Evolutionary conservation across 164 flowering plant genomes (phyloP).

Genomic region (grape (Vitis vinifera)): DNA sequence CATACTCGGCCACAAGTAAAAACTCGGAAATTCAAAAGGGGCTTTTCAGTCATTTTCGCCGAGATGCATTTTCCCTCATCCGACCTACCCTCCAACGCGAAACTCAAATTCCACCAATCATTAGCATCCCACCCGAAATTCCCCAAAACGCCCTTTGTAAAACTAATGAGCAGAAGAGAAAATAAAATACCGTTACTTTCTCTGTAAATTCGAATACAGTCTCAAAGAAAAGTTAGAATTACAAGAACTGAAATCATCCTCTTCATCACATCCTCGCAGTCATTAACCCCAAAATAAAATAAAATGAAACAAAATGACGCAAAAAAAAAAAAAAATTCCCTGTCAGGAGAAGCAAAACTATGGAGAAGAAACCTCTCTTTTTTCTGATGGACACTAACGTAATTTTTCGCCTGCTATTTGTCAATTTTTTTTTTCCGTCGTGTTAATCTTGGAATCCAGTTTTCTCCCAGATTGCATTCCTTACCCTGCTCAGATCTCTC

Average conservation of each 20-base stretch:
- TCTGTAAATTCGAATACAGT: constrained; percentile 9
- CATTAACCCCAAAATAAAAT: not conserved
- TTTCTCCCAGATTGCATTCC: constrained; percentile 73
- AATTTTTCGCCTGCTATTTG: not conserved
- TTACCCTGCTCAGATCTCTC: constrained; percentile 60
- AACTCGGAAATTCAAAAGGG: too few relatives aligned
- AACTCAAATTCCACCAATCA: constrained; percentile 20
- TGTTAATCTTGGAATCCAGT: constrained; percentile 54
- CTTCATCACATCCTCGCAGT: not conserved
- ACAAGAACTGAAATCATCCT: constrained; percentile 6
- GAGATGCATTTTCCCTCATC: not conserved
- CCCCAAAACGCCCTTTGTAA: too few relatives aligned
- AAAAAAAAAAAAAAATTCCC: not conserved
- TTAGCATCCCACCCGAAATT: not conserved
- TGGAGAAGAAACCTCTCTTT: not conserved
- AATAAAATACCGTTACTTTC: not conserved
- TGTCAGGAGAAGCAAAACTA: not conserved
- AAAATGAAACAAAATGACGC: not conserved
- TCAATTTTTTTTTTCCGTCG: not conserved
- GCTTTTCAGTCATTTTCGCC: not conserved
- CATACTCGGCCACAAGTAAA: too few relatives aligned
- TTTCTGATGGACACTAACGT: too few relatives aligned
- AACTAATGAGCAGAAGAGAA: not conserved
- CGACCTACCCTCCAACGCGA: constrained; percentile 12
- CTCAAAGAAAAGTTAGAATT: constrained; percentile 17